These are phyloP conservation scores for Didymella pomorum DNA, from an alignment of 2,329 filamentous ascomycete genomes.

Conservation along the genomic window DNA sequence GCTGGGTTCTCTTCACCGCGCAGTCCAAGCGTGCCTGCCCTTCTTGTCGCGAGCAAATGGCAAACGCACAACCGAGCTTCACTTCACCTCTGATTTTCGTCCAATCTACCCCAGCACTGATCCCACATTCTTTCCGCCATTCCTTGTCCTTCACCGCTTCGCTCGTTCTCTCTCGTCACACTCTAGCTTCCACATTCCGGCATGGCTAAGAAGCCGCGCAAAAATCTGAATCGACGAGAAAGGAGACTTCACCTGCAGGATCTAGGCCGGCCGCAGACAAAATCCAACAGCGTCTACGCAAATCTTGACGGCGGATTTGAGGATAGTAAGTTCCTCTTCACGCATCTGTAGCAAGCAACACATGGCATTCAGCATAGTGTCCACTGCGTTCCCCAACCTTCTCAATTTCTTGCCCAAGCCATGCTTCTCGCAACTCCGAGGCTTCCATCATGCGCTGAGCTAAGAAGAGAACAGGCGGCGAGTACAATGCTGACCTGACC, in stretches of 20 bases:
- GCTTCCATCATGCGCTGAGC: background rate
- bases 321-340: constrained; percentile 20
- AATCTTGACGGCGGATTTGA: constrained; percentile 4
- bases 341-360: background rate
- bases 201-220: constrained; percentile 19
- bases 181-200: background rate
- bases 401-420: background rate
- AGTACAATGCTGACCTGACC: constrained; percentile 28
- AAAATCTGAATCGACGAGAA: background rate
- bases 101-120: background rate
- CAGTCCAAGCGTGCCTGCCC: constrained; percentile 2
- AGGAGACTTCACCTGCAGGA: background rate
- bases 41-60: constrained; percentile 6
- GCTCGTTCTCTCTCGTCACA: background rate
- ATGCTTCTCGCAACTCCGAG: background rate
- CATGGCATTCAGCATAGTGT: background rate
- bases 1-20: background rate
- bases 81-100: background rate
- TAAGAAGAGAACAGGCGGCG: constrained; percentile 22
- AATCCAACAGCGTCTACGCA: constrained; percentile 21
- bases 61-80: constrained; percentile 2
- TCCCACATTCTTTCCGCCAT: background rate
- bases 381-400: background rate
- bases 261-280: background rate
- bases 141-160: background rate